Conservation (phyloP, 129 eudicot genomes). For the Arctium minus region DNA sequence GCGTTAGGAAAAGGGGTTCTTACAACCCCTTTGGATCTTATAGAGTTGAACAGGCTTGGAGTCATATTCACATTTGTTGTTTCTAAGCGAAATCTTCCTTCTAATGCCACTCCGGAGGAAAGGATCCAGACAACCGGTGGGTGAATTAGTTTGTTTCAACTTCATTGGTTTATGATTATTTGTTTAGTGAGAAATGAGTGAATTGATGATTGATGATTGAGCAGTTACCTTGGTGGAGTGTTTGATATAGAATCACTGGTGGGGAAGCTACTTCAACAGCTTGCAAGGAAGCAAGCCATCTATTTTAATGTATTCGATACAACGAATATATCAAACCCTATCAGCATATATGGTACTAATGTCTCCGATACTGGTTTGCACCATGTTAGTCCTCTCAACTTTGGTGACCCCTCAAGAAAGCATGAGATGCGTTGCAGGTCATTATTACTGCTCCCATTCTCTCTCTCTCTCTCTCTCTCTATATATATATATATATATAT, state of each 20-base stretch:
- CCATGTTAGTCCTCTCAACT: conserved; percentile 74
- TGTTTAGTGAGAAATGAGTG: neutral
- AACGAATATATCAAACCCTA: conserved; percentile 67
- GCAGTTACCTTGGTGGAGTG: conserved; percentile 92
- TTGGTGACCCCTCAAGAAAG: conserved; percentile 89
- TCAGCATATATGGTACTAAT: conserved; percentile 89
- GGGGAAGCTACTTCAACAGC: conserved; percentile 95
- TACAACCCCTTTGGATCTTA: conserved; percentile 86
- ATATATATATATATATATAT: neutral
- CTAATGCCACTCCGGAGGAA: conserved; percentile 76
- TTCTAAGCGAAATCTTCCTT: conserved; percentile 70
- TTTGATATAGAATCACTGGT: conserved; percentile 92
- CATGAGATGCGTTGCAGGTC: conserved; percentile 99
- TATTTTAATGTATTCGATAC: conserved; percentile 88
- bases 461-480: neutral
- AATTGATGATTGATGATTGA: neutral
- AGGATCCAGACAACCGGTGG: conserved; percentile 78
- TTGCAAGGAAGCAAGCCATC: conserved; percentile 92
- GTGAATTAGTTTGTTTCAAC: conserved; percentile 18
- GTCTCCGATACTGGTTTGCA: conserved; percentile 46
- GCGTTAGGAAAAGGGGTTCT: conserved; percentile 96
- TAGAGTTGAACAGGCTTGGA: conserved; percentile 89
- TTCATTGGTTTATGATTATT: neutral
- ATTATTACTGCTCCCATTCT: conserved; percentile 3
- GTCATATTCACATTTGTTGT: conserved; percentile 94